Percentiles rank a stretch among this genome's conserved stretches.
These are phyloP conservation scores for Trichoderma harzianum DNA, from an alignment of 2,329 filamentous ascomycete genomes.

Conservation along the genomic window DNA sequence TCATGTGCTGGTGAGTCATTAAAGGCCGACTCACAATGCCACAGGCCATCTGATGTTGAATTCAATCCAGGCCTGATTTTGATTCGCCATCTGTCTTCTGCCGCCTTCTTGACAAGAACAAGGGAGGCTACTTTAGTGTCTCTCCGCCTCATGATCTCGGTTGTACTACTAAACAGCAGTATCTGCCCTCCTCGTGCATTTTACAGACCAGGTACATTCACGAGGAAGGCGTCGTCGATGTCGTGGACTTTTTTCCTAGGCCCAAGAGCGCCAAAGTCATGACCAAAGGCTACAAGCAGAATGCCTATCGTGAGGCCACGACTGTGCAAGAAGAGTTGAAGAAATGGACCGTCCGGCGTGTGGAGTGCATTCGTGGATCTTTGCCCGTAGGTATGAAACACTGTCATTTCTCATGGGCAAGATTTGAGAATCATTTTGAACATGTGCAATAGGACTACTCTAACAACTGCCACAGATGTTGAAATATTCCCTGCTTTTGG, in stretches of 20 bases:
- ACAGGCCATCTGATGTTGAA: not conserved
- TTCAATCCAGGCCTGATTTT: conserved; percentile 62
- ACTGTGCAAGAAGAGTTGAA: conserved; percentile 61
- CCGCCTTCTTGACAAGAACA: conserved; percentile 68
- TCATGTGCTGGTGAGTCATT: conserved; percentile 67
- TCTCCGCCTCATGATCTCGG: conserved; percentile 47
- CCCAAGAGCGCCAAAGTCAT: conserved; percentile 57
- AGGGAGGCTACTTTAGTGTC: conserved; percentile 71
- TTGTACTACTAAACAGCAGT: conserved; percentile 73
- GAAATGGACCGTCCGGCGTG: conserved; percentile 66
- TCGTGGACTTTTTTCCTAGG: conserved; percentile 73
- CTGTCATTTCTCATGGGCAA: conserved; percentile 1
- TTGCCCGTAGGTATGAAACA: conserved; percentile 53
- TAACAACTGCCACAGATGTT: conserved; percentile 45
- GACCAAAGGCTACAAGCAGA: conserved; percentile 45
- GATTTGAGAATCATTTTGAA: not conserved
- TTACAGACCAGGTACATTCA: conserved; percentile 75
- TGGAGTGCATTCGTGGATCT: conserved; percentile 68
- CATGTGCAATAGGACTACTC: not conserved
- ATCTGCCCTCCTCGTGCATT: conserved; percentile 71
- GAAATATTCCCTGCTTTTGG: conserved; percentile 72
- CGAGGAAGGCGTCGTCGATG: conserved; percentile 69
- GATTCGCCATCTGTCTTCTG: conserved; percentile 75
- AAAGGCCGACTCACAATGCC: not conserved
- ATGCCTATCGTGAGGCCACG: conserved; percentile 51